These are phyloP conservation scores for Yamadazyma epiphylla DNA, from an alignment of 1,139 yeast species.

Conservation along the genomic window DNA sequence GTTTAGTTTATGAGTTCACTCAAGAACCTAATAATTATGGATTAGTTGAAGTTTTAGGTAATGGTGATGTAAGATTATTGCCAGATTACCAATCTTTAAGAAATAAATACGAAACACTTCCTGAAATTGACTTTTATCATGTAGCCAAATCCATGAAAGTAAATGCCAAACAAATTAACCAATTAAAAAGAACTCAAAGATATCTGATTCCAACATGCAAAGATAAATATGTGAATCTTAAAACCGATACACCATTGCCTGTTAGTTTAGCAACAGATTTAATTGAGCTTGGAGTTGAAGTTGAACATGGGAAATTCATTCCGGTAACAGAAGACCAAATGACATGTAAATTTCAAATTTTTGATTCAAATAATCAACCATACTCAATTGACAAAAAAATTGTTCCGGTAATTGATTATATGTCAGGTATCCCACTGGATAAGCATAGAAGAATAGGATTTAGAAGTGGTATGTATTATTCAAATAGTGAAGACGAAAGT, in stretches of 20 bases:
- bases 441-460: slow-evolving; percentile 9
- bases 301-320: slow-evolving; percentile 45
- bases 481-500: too few species aligned
- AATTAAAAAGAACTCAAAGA: slow-evolving; percentile 20
- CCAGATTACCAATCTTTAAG: slow-evolving; percentile 54
- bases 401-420: slow-evolving; percentile 18
- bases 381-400: slow-evolving; percentile 17
- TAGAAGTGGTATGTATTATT: slow-evolving; percentile 14
- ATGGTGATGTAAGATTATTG: slow-evolving; percentile 54
- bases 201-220: slow-evolving; percentile 38
- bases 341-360: slow-evolving; percentile 31
- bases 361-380: slow-evolving; percentile 32
- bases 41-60: slow-evolving; percentile 56
- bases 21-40: slow-evolving; percentile 92
- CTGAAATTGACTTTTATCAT: slow-evolving; percentile 22
- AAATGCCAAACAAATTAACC: slow-evolving; percentile 23
- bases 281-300: slow-evolving; percentile 46
- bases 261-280: slow-evolving; percentile 39
- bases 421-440: slow-evolving; percentile 11
- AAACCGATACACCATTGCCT: slow-evolving; percentile 47
- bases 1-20: slow-evolving; percentile 85
- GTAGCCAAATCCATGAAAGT: slow-evolving; percentile 22
- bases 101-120: slow-evolving; percentile 37
- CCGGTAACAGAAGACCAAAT: slow-evolving; percentile 37
- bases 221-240: slow-evolving; percentile 47